Evolutionary conservation across 208 protist genomes (phyloP).

Genomic region (Trichomonas tenax): DNA sequence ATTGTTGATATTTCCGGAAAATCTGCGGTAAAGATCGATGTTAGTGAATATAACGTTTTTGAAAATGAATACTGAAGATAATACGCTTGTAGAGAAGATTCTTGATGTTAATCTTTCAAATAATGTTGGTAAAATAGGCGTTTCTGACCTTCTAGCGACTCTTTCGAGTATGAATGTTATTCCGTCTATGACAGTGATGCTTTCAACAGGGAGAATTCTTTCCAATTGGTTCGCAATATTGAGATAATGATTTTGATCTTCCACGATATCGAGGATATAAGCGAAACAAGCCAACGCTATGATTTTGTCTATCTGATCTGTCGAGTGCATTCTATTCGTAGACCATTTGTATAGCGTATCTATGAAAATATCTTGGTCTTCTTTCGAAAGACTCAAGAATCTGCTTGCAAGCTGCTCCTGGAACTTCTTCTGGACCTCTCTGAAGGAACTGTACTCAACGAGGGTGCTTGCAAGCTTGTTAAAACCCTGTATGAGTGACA

Average conservation of each 20-base stretch:
- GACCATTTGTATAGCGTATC: neutral
- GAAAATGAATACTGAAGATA: neutral
- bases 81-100: neutral
- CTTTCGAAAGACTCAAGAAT: neutral
- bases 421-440: neutral
- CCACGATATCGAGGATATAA: neutral
- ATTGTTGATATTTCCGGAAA: neutral
- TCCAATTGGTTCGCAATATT: neutral
- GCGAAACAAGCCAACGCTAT: neutral
- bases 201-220: neutral
- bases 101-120: neutral
- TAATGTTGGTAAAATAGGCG: neutral
- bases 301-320: neutral
- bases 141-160: neutral
- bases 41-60: neutral
- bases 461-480: neutral
- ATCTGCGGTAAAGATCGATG: neutral
- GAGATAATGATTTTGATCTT: neutral
- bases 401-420: neutral
- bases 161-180: neutral
- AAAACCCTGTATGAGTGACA: neutral
- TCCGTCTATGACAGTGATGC: neutral
- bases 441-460: neutral
- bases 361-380: neutral
- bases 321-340: neutral